phyloP scores from a whole-genome alignment of 306 rosid genomes.

The Rosa rugosa region DNA sequence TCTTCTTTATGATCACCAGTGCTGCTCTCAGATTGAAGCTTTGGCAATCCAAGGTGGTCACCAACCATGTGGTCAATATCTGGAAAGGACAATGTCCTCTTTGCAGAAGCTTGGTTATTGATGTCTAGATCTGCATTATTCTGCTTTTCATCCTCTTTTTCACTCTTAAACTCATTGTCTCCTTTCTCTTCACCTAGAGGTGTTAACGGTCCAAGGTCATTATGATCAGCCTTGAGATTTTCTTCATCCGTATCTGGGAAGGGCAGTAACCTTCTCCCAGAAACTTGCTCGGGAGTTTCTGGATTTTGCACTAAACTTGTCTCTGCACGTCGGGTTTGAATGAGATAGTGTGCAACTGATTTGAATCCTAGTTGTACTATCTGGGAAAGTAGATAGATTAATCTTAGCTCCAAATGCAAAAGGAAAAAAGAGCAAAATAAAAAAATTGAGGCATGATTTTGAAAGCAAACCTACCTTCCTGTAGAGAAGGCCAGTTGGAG shows the following conservation, averaged over 20 bases:
- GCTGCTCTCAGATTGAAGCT: conserved; percentile 10
- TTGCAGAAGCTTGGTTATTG: conserved; percentile 37
- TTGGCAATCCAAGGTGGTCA: conserved; percentile 16
- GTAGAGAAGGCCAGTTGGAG: conserved; percentile 76
- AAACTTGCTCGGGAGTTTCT: conserved; percentile 40
- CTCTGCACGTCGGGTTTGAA: conserved; percentile 61
- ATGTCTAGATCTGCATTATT: conserved; percentile 11
- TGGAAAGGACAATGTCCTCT: conserved; percentile 50
- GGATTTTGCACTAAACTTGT: conserved; percentile 32
- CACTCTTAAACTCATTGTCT: conserved; percentile 23
- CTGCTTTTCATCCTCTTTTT: conserved; percentile 10
- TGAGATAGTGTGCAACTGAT: conserved; percentile 96
- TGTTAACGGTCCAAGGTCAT: conserved; percentile 21
- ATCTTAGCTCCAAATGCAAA: conserved; percentile 22
- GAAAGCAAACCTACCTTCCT: conserved; percentile 55
- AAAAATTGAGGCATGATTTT: conserved; percentile 6
- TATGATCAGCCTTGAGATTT: conserved; percentile 33
- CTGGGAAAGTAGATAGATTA: conserved; percentile 42
- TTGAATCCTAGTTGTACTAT: conserved; percentile 60
- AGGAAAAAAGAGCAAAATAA: not conserved
- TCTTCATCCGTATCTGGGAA: conserved; percentile 42
- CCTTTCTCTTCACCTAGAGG: conserved; percentile 29
- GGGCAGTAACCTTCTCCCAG: conserved; percentile 63
- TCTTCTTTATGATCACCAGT: conserved; percentile 2
- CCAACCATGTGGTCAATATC: conserved; percentile 25